Evolutionary conservation across 495 filamentous ascomycete genomes (phyloP), one percentile per base, ranked within the genome.

Genomic region (Talaromyces stipitatus): DNA sequence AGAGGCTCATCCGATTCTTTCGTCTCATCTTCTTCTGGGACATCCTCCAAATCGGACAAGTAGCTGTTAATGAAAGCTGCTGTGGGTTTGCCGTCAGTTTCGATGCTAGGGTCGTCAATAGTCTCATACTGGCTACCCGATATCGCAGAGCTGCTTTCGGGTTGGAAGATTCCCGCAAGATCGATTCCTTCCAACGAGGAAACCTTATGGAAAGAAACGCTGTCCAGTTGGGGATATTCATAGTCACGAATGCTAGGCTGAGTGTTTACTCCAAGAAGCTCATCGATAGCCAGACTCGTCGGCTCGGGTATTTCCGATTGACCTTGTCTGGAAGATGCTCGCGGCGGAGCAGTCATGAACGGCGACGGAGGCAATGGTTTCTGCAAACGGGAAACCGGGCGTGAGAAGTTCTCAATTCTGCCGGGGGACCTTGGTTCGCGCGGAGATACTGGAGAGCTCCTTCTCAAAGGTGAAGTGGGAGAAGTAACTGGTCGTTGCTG

Each of bases 21-120:
- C 7, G 68, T 71, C 9, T 60, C 60, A 62, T 91, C 88, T 41
- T 85, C 81, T 55, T 95, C 89, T 2, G 86, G 84, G 10, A 94
- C 87, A 58, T 90, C 78, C 33, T 84, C 76, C 27, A 91, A 65
- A 23, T 81, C 72, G 22, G 73, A 74, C 3, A 72, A 62, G 41
- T 69, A 69, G 52, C 58, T 74, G 33, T 62, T 59, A 62, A 79
- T 63, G 29, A 77, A 72, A 55, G 71, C 63, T 26, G 75, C 66
- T 47, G 76, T 68, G 24, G 74, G 65, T 43, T 83, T 78, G 22
- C 81, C 77, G 0, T 74, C 45, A 38, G 26, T 30, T 5, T 33
- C 45, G 18, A n/a, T 36, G 16, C 30, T 23, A 27, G n/a, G 50
- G 10, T 32, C 50, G 4, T 52, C n/a, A 14, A 14, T 48, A 18